Base-by-base conservation (phyloP, 805 yeast genomes). In the Alloascoidea hylecoeti region DNA sequence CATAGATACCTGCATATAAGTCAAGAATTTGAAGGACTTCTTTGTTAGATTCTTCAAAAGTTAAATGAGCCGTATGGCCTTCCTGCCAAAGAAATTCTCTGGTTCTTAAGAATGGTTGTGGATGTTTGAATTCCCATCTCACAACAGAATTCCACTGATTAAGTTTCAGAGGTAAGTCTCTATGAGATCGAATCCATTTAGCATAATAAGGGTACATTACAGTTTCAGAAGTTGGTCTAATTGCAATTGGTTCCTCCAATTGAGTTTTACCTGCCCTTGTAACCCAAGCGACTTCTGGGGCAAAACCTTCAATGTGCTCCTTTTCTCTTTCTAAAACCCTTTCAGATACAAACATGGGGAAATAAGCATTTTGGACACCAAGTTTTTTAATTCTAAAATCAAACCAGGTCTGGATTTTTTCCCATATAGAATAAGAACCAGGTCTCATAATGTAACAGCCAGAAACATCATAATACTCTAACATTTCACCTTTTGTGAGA, bases 251-350 rank as follows among this genome's bases (percentile, higher is more conserved):
- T 66, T 92, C 98, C 41, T 94, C 98, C 50, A 92, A 70, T 37
- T 92, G 97, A 23, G 95, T 80, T 19, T 65, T 58, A 52, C 99
- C 99, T 39, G 99, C 99, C 52, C 69, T 76, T 40, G 99, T 92
- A 49, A 92, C 98, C 99, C 99, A 92, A 17, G 99, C 99, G 40
- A 92, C 99, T 63, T 92, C 99, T 17, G 99, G 98, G 35, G 99
- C 98, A 58, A 92, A 92, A 35, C 99, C 99, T 63, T 92, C 98
- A 50, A 92, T 75, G 58, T 92, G 99, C 56, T 92, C 99, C 64
- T 92, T 92, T 68, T 92, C 99, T 65, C 78, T 85, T 65, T 94
- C 97, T 52, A 92, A 68, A 16, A 94, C 98, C 49, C 77, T 74
- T 35, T 83, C 68, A 5, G 96, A 86, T 37, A 92, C 97, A 55